These are phyloP conservation scores for Carex cristatella DNA, from an alignment of 176 grass and related monocot genomes.

Conservation along the genomic window DNA sequence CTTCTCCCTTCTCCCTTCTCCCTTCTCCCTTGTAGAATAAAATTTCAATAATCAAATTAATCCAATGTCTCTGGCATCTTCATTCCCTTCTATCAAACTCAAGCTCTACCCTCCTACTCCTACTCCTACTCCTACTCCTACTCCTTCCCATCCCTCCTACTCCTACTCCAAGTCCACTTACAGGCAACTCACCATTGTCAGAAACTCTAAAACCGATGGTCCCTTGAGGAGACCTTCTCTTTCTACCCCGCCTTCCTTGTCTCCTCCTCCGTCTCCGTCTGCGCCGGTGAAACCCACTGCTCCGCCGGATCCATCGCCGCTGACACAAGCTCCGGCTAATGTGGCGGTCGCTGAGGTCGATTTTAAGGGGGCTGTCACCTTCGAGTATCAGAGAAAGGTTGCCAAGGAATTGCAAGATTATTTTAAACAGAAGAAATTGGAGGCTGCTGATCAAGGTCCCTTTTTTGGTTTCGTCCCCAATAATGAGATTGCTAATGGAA, in stretches of 20 bases:
- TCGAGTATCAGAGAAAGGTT: constrained; percentile 97
- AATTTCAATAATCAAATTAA: neutral
- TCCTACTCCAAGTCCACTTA: neutral
- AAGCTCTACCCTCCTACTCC: constrained; percentile 34
- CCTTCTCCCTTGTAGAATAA: neutral
- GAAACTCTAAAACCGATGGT: constrained; percentile 73
- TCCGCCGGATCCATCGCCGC: constrained; percentile 30
- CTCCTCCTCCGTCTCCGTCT: constrained; percentile 25
- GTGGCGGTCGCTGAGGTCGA: constrained; percentile 2
- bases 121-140: neutral
- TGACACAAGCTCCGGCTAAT: constrained; percentile 11
- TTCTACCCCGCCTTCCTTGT: constrained; percentile 39
- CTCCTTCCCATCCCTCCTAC: constrained; percentile 18
- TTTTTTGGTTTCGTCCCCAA: constrained; percentile 78
- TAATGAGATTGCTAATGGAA: constrained; percentile 95
- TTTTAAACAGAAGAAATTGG: constrained; percentile 96
- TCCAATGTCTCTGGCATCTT: constrained; percentile 76
- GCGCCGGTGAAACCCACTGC: constrained; percentile 23
- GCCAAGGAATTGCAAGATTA: constrained; percentile 97
- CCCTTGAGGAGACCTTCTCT: constrained; percentile 89
- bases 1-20: neutral
- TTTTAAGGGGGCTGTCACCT: constrained; percentile 50
- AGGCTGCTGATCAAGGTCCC: constrained; percentile 68
- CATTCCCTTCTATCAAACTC: constrained; percentile 84
- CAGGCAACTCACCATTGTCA: constrained; percentile 41